Percentiles rank a stretch among this genome's conserved stretches.
phyloP scores from a whole-genome alignment of 2,329 filamentous ascomycete genomes.

The Cercospora sesami region DNA sequence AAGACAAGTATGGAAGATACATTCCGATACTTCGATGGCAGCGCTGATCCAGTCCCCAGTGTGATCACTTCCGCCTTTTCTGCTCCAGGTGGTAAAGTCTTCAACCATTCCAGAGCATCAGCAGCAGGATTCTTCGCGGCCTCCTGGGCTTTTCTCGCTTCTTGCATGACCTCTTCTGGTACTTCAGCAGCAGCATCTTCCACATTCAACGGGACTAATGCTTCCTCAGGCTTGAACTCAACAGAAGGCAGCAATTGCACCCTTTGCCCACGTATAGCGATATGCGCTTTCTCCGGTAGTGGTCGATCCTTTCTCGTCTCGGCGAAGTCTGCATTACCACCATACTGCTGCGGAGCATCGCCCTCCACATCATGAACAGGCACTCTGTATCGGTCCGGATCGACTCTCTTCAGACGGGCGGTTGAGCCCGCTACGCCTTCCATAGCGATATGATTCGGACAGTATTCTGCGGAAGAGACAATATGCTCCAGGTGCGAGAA shows the following conservation, averaged over 20 bases:
- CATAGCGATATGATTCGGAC: slow-evolving; percentile 72
- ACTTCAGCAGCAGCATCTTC: slow-evolving; percentile 46
- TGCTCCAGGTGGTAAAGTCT: slow-evolving; percentile 62
- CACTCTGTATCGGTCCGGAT: slow-evolving; percentile 69
- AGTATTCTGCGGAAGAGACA: slow-evolving; percentile 71
- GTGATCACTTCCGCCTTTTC: slow-evolving; percentile 79
- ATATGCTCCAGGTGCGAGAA: slow-evolving; percentile 68
- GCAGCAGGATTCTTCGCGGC: slow-evolving; percentile 42
- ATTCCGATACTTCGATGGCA: slow-evolving; percentile 92
- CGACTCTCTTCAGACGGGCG: slow-evolving; percentile 69
- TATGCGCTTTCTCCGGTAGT: slow-evolving; percentile 30
- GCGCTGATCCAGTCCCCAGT: slow-evolving; percentile 85
- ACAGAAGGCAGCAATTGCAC: slow-evolving; percentile 42
- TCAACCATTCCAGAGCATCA: slow-evolving; percentile 56
- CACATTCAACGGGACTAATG: slow-evolving; percentile 54
- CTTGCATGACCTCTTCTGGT: slow-evolving; percentile 50
- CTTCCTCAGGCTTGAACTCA: slow-evolving; percentile 49
- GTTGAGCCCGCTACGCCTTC: slow-evolving; percentile 66
- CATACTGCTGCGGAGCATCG: slow-evolving; percentile 23
- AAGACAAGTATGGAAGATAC: slow-evolving; percentile 85
- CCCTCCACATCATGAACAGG: slow-evolving; percentile 64
- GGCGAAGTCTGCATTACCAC: slow-evolving; percentile 19
- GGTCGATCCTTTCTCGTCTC: slow-evolving; percentile 21
- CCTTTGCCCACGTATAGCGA: slow-evolving; percentile 38
- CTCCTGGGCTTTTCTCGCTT: slow-evolving; percentile 52